phyloP scores from a whole-genome alignment of 2,329 filamentous ascomycete genomes.

The Phyllosticta citribraziliensis region DNA sequence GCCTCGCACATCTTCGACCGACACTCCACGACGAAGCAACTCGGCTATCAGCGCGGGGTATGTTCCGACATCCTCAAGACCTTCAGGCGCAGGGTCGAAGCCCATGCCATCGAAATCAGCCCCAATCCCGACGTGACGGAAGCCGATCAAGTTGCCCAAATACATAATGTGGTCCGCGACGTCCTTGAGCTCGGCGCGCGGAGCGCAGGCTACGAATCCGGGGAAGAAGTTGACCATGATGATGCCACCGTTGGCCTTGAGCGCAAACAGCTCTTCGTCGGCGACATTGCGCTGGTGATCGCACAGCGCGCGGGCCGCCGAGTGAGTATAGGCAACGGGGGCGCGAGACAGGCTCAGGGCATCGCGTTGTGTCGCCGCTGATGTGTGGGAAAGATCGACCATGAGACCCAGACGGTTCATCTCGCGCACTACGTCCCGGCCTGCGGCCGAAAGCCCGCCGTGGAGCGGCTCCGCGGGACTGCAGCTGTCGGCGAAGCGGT shows the following conservation, averaged over 20 bases:
- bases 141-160: slow-evolving; percentile 22
- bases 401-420: background rate
- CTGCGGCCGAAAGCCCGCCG: background rate
- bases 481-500: slow-evolving; percentile 8
- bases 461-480: background rate
- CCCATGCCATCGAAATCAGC: slow-evolving; percentile 10
- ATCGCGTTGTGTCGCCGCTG: background rate
- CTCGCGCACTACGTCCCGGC: background rate
- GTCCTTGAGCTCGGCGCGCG: slow-evolving; percentile 8
- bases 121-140: slow-evolving; percentile 24
- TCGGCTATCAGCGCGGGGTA: slow-evolving; percentile 7
- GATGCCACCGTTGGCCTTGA: slow-evolving; percentile 16
- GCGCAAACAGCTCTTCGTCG: slow-evolving; percentile 15
- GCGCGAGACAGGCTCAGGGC: slow-evolving; percentile 1
- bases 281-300: slow-evolving; percentile 13
- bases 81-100: background rate
- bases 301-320: background rate
- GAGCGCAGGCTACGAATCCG: background rate
- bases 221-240: slow-evolving; percentile 20
- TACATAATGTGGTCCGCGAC: slow-evolving; percentile 27
- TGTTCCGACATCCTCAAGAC: slow-evolving; percentile 5
- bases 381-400: slow-evolving; percentile 7
- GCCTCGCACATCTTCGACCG: background rate
- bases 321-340: slow-evolving; percentile 10
- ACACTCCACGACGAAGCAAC: slow-evolving; percentile 5